Conservation (phyloP, 495 filamentous ascomycete species). For the Tuber borchii region DNA sequence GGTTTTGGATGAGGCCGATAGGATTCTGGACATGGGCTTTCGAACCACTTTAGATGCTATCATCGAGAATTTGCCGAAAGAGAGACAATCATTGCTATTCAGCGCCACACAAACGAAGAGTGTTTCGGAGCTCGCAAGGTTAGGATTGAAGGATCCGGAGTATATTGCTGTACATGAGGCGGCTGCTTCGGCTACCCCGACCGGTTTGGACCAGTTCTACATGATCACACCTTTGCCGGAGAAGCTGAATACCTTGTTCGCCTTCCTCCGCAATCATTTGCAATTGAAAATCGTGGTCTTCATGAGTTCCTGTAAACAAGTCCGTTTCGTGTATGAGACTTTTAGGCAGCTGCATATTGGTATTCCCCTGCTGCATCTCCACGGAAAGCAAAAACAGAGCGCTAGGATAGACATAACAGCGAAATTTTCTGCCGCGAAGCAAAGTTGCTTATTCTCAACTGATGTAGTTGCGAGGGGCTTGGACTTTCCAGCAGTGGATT, state of each 20-base stretch:
- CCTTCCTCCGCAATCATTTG: conserved; percentile 80
- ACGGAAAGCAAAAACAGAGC: conserved; percentile 87
- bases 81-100: conserved; percentile 88
- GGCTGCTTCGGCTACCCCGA: conserved; percentile 72
- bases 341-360: conserved; percentile 92
- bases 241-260: conserved; percentile 86
- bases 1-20: conserved; percentile 91
- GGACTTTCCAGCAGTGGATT: conserved; percentile 94
- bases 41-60: conserved; percentile 87
- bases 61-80: conserved; percentile 78
- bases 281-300: conserved; percentile 93
- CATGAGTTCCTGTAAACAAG: conserved; percentile 88
- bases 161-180: conserved; percentile 90
- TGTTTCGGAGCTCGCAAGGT: conserved; percentile 79
- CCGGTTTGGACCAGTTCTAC: conserved; percentile 82
- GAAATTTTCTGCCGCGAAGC: conserved; percentile 68
- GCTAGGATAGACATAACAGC: conserved; percentile 78
- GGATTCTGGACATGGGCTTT: conserved; percentile 98
- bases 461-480: conserved; percentile 90
- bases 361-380: conserved; percentile 88
- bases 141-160: conserved; percentile 84
- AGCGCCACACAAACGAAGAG: conserved; percentile 93
- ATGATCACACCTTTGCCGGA: conserved; percentile 72
- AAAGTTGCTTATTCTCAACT: conserved; percentile 85
- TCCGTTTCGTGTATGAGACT: conserved; percentile 87